These are phyloP conservation scores for Straminergon stramineum DNA, from an alignment of 225 moss, liverwort and hornwort genomes.

Conservation along the genomic window DNA sequence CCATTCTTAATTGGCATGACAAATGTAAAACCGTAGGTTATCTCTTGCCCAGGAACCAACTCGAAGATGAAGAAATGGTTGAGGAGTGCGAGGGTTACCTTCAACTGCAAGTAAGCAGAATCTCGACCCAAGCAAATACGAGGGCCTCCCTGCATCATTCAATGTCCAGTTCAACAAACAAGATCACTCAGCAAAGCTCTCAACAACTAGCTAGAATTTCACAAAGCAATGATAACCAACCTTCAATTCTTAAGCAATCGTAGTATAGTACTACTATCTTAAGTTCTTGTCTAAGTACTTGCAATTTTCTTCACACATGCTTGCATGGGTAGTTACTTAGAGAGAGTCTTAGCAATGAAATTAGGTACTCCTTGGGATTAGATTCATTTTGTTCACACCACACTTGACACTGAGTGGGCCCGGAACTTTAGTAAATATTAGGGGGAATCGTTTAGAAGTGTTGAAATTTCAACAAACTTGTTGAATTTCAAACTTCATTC, in stretches of 20 bases:
- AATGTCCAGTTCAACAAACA: neutral
- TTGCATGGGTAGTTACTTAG: neutral
- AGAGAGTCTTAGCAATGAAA: neutral
- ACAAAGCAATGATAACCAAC: neutral
- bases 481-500: neutral
- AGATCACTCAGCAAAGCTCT: neutral
- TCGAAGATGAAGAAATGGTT: constrained; percentile 42
- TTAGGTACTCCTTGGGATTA: too few relatives aligned
- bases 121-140: constrained; percentile 66
- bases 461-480: neutral
- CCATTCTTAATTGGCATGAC: neutral
- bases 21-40: neutral
- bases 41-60: neutral
- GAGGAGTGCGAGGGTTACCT: constrained; percentile 35
- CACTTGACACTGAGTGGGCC: neutral
- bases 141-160: constrained; percentile 42
- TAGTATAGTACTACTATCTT: neutral
- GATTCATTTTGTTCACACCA: neutral
- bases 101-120: constrained; percentile 50
- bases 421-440: too few relatives aligned
- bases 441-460: neutral
- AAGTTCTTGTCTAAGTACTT: neutral
- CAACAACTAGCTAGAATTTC: neutral
- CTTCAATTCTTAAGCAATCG: neutral
- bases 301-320: neutral